A percentile compares a stretch with the other conserved stretches of the same genome.
phyloP scores from a whole-genome alignment of 192 early-diverging fungal species.

The Chytriomyces confervae region DNA sequence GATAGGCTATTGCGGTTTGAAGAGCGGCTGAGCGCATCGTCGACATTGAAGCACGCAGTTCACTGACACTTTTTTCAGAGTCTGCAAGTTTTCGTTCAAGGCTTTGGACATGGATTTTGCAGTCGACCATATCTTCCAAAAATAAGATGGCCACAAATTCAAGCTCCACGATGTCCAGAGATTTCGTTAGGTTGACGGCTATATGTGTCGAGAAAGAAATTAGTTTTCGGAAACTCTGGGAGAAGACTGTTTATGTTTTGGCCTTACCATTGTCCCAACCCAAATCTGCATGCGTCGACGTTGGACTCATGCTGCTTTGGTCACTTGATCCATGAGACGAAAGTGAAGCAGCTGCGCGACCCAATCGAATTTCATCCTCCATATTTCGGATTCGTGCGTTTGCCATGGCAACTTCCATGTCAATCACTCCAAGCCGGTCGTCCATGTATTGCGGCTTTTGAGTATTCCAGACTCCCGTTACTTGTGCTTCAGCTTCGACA shows the following conservation, averaged over 20 bases:
- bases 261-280: slow-evolving; percentile 54
- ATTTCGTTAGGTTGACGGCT: slow-evolving; percentile 48
- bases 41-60: slow-evolving; percentile 33
- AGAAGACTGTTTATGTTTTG: background rate
- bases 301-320: background rate
- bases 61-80: slow-evolving; percentile 34
- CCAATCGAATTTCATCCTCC: slow-evolving; percentile 34
- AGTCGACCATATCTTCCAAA: slow-evolving; percentile 49
- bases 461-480: slow-evolving; percentile 44
- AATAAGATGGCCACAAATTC: slow-evolving; percentile 45
- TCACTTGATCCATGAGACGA: slow-evolving; percentile 1
- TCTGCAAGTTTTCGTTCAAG: slow-evolving; percentile 36
- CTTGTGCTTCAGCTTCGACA: slow-evolving; percentile 45
- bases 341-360: slow-evolving; percentile 6
- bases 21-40: slow-evolving; percentile 39
- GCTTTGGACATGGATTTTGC: slow-evolving; percentile 33
- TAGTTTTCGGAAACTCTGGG: background rate
- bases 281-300: slow-evolving; percentile 34
- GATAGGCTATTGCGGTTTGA: slow-evolving; percentile 40
- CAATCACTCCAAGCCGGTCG: slow-evolving; percentile 49
- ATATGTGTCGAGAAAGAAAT: background rate
- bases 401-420: slow-evolving; percentile 48
- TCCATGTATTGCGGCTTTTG: slow-evolving; percentile 58
- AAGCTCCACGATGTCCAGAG: slow-evolving; percentile 50
- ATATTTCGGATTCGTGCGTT: slow-evolving; percentile 37